Base-by-base conservation (phyloP, 257 asterid genomes). In the Misopates orontium region DNA sequence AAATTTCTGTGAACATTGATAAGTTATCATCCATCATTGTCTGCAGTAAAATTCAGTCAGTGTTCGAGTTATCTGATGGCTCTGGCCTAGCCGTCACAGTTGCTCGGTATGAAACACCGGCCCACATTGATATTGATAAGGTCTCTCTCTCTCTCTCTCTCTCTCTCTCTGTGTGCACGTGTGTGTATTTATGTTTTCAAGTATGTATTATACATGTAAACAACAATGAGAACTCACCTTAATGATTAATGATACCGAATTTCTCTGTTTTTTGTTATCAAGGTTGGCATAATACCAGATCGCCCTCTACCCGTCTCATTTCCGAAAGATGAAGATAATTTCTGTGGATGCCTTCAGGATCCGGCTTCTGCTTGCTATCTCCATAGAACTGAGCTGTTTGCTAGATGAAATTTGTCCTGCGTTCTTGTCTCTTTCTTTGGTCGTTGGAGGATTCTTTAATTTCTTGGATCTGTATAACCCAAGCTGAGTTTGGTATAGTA, bases 41-140 rank as follows among this genome's bases (percentile, higher is more conserved):
- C 55, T 71, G 24, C 92, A 93, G 99, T 52, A 94, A 94, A 79
- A 94, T 94, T 53, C 99, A 94, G 69, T 94, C 97, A 1, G 99
- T 94, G 69, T 90, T 94, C 62, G 87, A 90, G 83, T 87, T 94
- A 20, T 90, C 97, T 4, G 99, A 94, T 74, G 99, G 99, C 66
- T 94, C 99, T 64, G 99, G 97, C 73, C 71, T 94, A 83, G 99
- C 87, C 21, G 87, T 94, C 31, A 94, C 97, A 12, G 97, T 86
- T 60, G 97, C 97, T 68, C 96, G 96, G 39, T 94, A 94, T 52
- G 96, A 94, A 81, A 94, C 99, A 54, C 97, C 97, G 10, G 90
- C 92, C 62, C 99, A 94, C 76, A 87, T 63, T 19, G 97, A 94
- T 67, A 94, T 90, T 17, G 91, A 94, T 76, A 90, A 93, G 99